Evolutionary conservation across 2,329 filamentous ascomycete species (phyloP), one percentile per base, ranked within the genome.

Genomic region (Penicillium sp.): DNA sequence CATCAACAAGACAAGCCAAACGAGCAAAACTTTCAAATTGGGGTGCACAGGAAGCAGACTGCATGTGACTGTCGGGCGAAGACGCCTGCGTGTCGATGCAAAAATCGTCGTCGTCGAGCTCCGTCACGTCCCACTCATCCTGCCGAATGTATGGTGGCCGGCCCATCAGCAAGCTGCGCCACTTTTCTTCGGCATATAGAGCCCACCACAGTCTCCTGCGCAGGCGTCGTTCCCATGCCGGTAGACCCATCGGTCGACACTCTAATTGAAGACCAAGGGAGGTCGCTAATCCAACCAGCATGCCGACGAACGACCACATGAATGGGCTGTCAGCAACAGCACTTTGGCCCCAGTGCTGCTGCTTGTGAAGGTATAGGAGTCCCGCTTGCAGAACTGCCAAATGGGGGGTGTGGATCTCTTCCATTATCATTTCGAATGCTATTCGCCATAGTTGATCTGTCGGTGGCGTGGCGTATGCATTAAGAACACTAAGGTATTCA

Each of bases 141-240:
- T 59, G 42, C 6, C 60, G 58, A 21, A 72, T 68, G 24, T 62
- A 66, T 0, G 69, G 65, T 2, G 71, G 69, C 4, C 66, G 57
- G 0, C 71, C 69, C 49, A 66, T 58, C 11, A 72, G 57, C 10
- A 72, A 53, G 6, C 65, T 63, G 6, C 63, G 57, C 64, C 68
- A 73, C 43, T 68, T 72, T 45, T 72, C 69, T 45, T 72, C 66
- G 1, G 64, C 48, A 42, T 71, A 72, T 0, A 71, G 45, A 10
- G 64, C 66, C 71, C 71, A 73, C 69, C 70, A 73, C 5, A 73
- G 51, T n/a, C 70, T 51, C 27, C 67, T 49, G 4, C 71, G 64
- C 6, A 73, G 59, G 18, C 69, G 56, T 53, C 68, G 67, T 47
- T 73, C 70, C 58, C 64, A 66, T 1, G 58, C 51, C 2, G 69